Base-by-base conservation (phyloP, 257 asterid species). In the Solanum phureja region DNA sequence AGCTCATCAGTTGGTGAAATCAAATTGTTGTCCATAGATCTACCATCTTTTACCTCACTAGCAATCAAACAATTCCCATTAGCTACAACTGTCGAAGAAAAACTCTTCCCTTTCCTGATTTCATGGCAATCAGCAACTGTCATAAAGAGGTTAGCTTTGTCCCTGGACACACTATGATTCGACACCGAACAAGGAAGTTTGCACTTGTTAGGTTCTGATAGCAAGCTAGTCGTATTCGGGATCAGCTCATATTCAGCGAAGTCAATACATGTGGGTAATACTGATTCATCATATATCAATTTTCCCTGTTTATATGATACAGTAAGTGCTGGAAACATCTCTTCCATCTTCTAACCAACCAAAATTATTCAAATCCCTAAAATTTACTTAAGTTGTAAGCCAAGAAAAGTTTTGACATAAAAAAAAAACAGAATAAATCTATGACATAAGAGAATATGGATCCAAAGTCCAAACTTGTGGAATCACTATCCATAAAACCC, bases 221-320 rank as follows among this genome's bases (percentile, higher is more conserved):
- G 84, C 64, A 85, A 89, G 87, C 88, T 87, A 14, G 72, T 69
- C 16, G 92, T 83, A 92, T 86, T 89, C 76, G 92, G 76, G 64
- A 90, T 87, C 66, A 93, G 90, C 89, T 94, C 95, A 84, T 91
- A 87, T 64, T 94, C 94, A 77, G 89, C 34, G 77, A 92, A 72
- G 83, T 93, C 94, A 60, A 92, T 88, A 66, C 93, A 37, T 56
- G 89, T 88, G n/a, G 94, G 81, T 14, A 90, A 89, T 29, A 91
- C 87, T 1, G 93, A 89, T 83, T 93, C 94, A 81, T 94, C 98
- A 31, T 46, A 72, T 34, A 93, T 90, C 91, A 93, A 58, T 87
- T 88, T 91, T 82, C 93, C 93, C 58, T 91, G 91, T 75, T 90
- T 90, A 90, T 86, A 92, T 40, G 93, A 91, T 83, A 90, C 89